Evolutionary conservation across 306 rosid species (phyloP).

Genomic region (Malus sylvestris): DNA sequence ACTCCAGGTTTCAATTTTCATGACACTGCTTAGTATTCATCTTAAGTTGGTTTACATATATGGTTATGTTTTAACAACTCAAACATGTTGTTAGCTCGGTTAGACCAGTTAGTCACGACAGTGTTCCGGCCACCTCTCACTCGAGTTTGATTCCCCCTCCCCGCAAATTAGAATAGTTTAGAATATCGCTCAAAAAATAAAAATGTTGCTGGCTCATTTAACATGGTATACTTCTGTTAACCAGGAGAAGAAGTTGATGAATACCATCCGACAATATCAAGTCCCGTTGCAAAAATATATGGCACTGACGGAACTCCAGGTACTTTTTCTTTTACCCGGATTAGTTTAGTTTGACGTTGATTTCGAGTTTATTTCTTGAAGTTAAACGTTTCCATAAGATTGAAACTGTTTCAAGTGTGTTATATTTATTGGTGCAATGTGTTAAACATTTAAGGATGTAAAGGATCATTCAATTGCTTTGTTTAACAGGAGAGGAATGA

Average conservation of each 20-base stretch:
- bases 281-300: conserved; percentile 77
- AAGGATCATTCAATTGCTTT: not conserved
- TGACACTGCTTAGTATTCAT: too few species aligned
- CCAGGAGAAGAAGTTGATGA: conserved; percentile 75
- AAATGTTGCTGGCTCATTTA: not conserved
- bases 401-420: not conserved
- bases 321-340: not conserved
- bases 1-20: conserved; percentile 59
- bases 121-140: too few species aligned
- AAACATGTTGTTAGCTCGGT: too few species aligned
- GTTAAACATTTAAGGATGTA: not conserved
- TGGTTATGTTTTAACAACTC: too few species aligned
- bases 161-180: too few species aligned
- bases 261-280: conserved; percentile 59
- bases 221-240: conserved; percentile 3
- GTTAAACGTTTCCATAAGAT: not conserved
- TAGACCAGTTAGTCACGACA: too few species aligned
- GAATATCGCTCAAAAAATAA: too few species aligned
- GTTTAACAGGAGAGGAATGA: conserved; percentile 82
- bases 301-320: conserved; percentile 97
- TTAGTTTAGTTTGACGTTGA: not conserved
- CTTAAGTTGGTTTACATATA: too few species aligned
- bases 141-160: too few species aligned
- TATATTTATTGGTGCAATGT: not conserved
- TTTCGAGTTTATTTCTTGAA: not conserved